Evolutionary conservation across 495 filamentous ascomycete species (phyloP), one percentile per base, ranked within the genome.

Genomic region (Poronia punctata): DNA sequence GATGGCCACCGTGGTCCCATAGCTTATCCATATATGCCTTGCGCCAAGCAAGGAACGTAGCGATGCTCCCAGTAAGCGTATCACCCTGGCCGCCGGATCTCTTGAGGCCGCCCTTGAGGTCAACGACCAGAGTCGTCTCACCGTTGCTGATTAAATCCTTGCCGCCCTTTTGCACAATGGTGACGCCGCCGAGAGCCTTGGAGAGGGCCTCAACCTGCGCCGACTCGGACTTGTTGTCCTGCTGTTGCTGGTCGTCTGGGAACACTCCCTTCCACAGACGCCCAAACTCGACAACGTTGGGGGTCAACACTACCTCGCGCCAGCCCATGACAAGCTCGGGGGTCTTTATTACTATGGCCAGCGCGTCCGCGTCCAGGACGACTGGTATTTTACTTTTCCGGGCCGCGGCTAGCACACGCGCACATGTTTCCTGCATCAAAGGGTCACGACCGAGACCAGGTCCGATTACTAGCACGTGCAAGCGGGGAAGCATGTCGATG

Each of bases 51-150:
- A 98, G 60, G 46, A 98, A 71, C 10, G 92, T 97, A 2, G 80
- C 92, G 48, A 98, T 68, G 34, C 79, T 79, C 6, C 92, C 92
- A 3, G 92, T 98, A 49, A 98, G 66, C 7, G 92, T 98, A 66
- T 98, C 92, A 7, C 92, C 92, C 60, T 98, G 92, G 3, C 92
- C 92, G 27, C 92, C 93, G 38, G 83, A 89, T 40, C 92, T 71
- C 75, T 98, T 98, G 53, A 79, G 55, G 3, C 92, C 90, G 5
- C 92, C 92, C 49, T 74, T 60, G 16, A 83, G 55, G 52, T 94
- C 87, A 28, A 80, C 81, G 16, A 83, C 69, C 22, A 86, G 58
- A 32, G 85, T 92, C 10, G 68, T 71, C 33, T 75, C 71, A 12
- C 92, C 92, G 56, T 95, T 88, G 5, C 80, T 84, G 46, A 98